Base-by-base conservation (phyloP, 2,329 filamentous ascomycete species). In the Curvularia spicifera region DNA sequence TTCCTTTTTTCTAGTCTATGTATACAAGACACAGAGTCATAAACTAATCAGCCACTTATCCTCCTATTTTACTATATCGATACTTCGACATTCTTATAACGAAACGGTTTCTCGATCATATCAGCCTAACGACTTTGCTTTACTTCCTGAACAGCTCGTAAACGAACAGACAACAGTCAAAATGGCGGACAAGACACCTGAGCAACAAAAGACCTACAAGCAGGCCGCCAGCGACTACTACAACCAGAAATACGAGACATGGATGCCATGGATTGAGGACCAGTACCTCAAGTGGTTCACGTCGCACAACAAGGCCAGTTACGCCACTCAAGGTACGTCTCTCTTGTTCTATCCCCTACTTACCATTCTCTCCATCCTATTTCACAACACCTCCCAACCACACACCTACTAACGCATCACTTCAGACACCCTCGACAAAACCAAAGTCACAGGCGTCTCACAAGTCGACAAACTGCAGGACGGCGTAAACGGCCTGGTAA, bases 261-360 rank as follows among this genome's bases (percentile, higher is more conserved):
- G 89, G 89, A 84, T 91, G 73, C 89, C 89, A 0, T 91, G 89
- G 89, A 79, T 91, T 56, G 89, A 92, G 76, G 89, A 92, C 74
- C 76, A 86, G 58, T 91, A 90, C 73, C 82, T 92, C 28, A 81
- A 83, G 51, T 91, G 85, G 82, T 91, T 91, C 76, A 90, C 88
- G 68, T 89, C 88, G 62, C 88, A 91, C 71, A 92, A 92, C 82
- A 91, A 92, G 78, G 85, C 88, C 5, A 88, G 85, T 72, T 91
- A 91, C 69, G 81, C 85, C 5, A 83, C 88, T 1, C 91, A 89
- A 76, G 83, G 89, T 90, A 75, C 33, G 79, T 74, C 26, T n/a
- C 18, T 29, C 22, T 20, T 33, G 15, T 13, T 35, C 28, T 24
- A 12, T 6, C 4, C 5, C 5, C 3, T 6, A 33, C 29, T 15